Conservation (phyloP, 129 eudicot genomes). For the Centaurea solstitialis region DNA sequence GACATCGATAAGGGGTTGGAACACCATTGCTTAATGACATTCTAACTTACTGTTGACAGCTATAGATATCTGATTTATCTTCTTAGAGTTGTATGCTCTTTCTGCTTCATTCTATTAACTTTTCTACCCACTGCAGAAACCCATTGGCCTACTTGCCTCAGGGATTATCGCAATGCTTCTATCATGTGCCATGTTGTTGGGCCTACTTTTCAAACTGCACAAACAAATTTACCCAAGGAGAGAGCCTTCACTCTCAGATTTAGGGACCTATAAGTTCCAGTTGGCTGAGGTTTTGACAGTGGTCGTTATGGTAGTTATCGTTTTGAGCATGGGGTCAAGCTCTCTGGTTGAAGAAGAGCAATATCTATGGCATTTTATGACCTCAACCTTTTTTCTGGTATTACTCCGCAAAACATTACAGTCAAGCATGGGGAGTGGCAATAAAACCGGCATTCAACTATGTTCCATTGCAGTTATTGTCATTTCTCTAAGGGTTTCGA, state of each 20-base stretch:
- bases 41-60: conserved; percentile 9
- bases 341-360: conserved; percentile 97
- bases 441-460: conserved; percentile 23
- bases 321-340: conserved; percentile 89
- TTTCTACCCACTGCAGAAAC: conserved; percentile 61
- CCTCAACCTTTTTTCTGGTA: conserved; percentile 62
- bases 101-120: background rate
- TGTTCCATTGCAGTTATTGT: conserved; percentile 38
- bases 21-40: background rate
- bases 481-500: conserved; percentile 62
- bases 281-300: conserved; percentile 46
- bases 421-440: conserved; percentile 8
- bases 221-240: conserved; percentile 35
- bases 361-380: conserved; percentile 86
- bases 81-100: background rate
- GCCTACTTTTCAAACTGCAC: conserved; percentile 50
- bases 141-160: conserved; percentile 54
- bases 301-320: conserved; percentile 42
- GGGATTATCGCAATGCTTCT: conserved; percentile 77
- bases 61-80: conserved; percentile 11
- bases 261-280: conserved; percentile 42
- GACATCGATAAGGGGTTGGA: conserved; percentile 6
- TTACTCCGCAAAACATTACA: conserved; percentile 54
- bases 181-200: conserved; percentile 57
- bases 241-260: conserved; percentile 7